Conservation (phyloP, 495 filamentous ascomycete genomes). For the Cladorrhinum samala region DNA sequence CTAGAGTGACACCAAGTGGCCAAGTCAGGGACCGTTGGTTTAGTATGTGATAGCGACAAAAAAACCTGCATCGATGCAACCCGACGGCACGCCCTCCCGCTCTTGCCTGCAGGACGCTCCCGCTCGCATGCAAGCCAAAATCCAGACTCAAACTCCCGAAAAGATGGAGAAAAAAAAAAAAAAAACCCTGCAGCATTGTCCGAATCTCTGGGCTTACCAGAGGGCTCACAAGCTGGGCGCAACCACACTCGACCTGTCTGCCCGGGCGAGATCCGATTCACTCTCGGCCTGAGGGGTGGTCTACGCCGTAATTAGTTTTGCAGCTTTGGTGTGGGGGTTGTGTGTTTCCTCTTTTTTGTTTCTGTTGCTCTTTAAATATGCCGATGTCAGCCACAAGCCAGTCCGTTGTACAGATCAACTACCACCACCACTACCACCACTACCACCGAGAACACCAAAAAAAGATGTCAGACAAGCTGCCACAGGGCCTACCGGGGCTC, state of each 20-base stretch:
- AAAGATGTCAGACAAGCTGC: slow-evolving; percentile 9
- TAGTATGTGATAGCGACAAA: slow-evolving; percentile 1
- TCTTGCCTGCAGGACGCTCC: slow-evolving; percentile 16
- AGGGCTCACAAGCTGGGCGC: slow-evolving; percentile 21
- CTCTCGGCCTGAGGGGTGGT: neutral
- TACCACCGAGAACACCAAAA: neutral
- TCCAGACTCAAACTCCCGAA: neutral
- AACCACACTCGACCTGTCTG: neutral
- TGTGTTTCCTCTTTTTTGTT: neutral
- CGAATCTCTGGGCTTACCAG: slow-evolving; percentile 18
- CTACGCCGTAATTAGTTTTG: neutral
- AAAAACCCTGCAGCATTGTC: slow-evolving; percentile 15
- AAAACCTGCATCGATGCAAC: slow-evolving; percentile 9
- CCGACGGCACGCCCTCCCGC: slow-evolving; percentile 17
- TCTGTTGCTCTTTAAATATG: neutral
- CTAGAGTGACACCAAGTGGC: too few species aligned
- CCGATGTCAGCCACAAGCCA: neutral
- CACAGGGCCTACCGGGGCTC: neutral
- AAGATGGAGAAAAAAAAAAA: neutral
- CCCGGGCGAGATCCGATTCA: slow-evolving; percentile 3
- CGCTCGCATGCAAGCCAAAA: neutral
- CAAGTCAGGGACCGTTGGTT: neutral
- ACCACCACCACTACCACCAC: neutral
- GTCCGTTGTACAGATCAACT: neutral
- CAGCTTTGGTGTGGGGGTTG: neutral